Conservation (phyloP, 2,329 filamentous ascomycete species). For the Dothiorella sarmentorum region DNA sequence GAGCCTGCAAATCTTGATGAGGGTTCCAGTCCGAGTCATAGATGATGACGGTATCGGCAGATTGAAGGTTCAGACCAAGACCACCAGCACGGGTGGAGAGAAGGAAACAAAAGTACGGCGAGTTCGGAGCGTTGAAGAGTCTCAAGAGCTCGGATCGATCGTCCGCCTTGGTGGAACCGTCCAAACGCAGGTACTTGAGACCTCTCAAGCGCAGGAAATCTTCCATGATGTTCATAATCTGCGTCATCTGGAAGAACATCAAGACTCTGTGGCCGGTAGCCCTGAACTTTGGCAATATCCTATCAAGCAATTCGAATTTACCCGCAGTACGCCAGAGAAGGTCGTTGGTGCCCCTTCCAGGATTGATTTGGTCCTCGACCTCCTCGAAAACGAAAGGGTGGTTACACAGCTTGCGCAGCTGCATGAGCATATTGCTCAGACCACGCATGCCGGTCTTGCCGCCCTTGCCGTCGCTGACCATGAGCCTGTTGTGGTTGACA, state of each 20-base stretch:
- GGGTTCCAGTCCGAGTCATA: constrained; percentile 99
- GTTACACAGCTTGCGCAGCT: constrained; percentile 96
- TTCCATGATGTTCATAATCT: constrained; percentile 99
- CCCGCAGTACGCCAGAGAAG: constrained; percentile 91
- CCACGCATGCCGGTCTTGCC: constrained; percentile 92
- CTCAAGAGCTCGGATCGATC: constrained; percentile 88
- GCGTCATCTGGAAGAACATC: constrained; percentile 99
- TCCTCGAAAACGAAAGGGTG: constrained; percentile 98
- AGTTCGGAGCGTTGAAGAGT: constrained; percentile 84
- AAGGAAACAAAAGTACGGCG: constrained; percentile 95
- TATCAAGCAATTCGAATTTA: constrained; percentile 94
- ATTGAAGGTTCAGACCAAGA: constrained; percentile 94
- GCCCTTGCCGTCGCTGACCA: constrained; percentile 91
- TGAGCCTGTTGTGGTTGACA: constrained; percentile 89
- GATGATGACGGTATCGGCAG: constrained; percentile 97
- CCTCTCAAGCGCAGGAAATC: constrained; percentile 86
- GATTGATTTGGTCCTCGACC: constrained; percentile 98
- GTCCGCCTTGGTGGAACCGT: constrained; percentile 96
- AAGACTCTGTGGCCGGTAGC: constrained; percentile 88
- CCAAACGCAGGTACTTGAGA: constrained; percentile 83
- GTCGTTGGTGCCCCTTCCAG: constrained; percentile 82
- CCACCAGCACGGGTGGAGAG: constrained; percentile 98
- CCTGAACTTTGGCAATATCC: constrained; percentile 89
- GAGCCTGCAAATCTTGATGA: constrained; percentile 96
- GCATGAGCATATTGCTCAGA: constrained; percentile 99